phyloP scores from a whole-genome alignment of 2,329 filamentous ascomycete genomes.

The Colletotrichum kahawae region DNA sequence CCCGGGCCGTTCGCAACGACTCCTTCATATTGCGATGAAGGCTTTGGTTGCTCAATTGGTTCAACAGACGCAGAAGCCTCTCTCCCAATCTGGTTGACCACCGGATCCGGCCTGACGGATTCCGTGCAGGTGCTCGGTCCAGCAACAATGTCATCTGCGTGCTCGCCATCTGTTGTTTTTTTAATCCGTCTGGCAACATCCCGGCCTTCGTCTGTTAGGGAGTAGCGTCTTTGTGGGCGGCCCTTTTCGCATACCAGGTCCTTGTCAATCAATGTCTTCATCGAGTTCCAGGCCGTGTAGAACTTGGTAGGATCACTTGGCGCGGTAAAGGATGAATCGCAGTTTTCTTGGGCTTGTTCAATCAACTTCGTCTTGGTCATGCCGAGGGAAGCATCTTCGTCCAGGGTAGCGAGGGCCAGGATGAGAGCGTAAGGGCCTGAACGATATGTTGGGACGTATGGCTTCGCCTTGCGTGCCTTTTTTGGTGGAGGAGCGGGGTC shows the following conservation, averaged over 20 bases:
- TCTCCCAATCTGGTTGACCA: neutral
- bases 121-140: conserved; percentile 11
- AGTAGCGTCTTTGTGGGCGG: conserved; percentile 70
- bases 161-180: conserved; percentile 42
- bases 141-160: conserved; percentile 12
- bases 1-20: conserved; percentile 45
- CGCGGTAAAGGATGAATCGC: conserved; percentile 74
- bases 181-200: conserved; percentile 72
- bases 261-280: conserved; percentile 76
- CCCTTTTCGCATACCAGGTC: conserved; percentile 76
- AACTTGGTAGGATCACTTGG: conserved; percentile 71
- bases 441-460: conserved; percentile 75
- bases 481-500: conserved; percentile 52
- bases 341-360: conserved; percentile 71
- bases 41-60: conserved; percentile 24
- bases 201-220: conserved; percentile 79
- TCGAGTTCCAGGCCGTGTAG: conserved; percentile 84
- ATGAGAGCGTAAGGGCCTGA: conserved; percentile 78
- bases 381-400: conserved; percentile 58
- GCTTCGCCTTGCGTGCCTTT: conserved; percentile 63
- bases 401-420: conserved; percentile 65
- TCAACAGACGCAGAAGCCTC: neutral
- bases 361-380: conserved; percentile 74
- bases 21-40: conserved; percentile 34
- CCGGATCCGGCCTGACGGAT: neutral